Base-by-base conservation (phyloP, 2,329 filamentous ascomycete genomes). In the Scedosporium minutisporum region DNA sequence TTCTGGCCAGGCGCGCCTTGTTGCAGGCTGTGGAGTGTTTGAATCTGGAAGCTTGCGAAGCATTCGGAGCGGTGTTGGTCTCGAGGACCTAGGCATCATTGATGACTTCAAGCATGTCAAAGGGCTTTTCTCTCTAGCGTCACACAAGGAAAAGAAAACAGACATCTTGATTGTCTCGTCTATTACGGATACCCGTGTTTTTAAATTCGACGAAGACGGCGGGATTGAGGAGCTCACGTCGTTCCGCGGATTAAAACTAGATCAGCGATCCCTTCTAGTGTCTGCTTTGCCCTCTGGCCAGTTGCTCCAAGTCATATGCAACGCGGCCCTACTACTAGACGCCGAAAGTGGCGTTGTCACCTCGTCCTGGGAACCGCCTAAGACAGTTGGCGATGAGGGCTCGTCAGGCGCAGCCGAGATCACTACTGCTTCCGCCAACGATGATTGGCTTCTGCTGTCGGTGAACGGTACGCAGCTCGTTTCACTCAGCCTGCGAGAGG, bases 1-100 rank as follows among this genome's bases (percentile, higher is more conserved):
- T 0, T 96, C 93, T 0, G 95, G 95, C 0, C 93, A 99, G 74
- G 93, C 95, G 57, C 85, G 93, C 46, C 90, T 99, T 65, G 91
- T 99, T 10, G 93, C 93, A 2, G 93, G 92, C 0, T 97, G 93
- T 62, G 95, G 95, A 29, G 92, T 90, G 0, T 95, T 91, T 71
- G 87, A 90, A 66, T 91, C 96, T 69, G 95, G 95, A 18, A 93
- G 89, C 63, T 76, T 99, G 61, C 82, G 95, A 64, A 96, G 91
- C 71, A 91, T 99, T 23, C 84, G 95, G 62, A 97, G 93, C 71
- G 96, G 95, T 59, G 93, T 99, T 60, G 93, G 93, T 0, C 82
- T 97, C 60, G 91, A 97, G 71, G 91, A 97, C 63, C 77, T 93
- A 16, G 93, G 92, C 21, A 82, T 93, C 4, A 78, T 97, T 7